phyloP scores from a whole-genome alignment of 495 filamentous ascomycete genomes.

The Physcia stellaris region DNA sequence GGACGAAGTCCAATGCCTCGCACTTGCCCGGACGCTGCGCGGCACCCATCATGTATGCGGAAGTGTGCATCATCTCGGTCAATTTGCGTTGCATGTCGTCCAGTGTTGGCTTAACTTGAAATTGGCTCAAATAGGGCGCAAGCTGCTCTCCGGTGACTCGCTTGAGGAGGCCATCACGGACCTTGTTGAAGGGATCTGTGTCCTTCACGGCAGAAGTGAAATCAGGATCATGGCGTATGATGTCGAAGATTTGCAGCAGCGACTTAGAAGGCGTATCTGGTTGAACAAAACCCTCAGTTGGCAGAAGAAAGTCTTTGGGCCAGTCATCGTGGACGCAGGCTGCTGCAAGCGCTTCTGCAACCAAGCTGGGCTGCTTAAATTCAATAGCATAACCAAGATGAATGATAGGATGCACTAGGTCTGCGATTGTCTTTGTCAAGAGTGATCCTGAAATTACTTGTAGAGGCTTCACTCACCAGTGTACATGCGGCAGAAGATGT shows the following conservation, averaged over 20 bases:
- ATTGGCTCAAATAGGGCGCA: neutral
- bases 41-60: slow-evolving; percentile 15
- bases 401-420: slow-evolving; percentile 24
- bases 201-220: slow-evolving; percentile 12
- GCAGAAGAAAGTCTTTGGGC: neutral
- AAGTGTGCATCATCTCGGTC: slow-evolving; percentile 21
- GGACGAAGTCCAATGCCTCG: slow-evolving; percentile 28
- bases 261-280: neutral
- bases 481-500: neutral
- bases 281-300: slow-evolving; percentile 2
- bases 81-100: neutral
- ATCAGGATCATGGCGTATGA: slow-evolving; percentile 10
- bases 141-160: slow-evolving; percentile 18
- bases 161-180: slow-evolving; percentile 18
- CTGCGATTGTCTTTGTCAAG: too few species aligned
- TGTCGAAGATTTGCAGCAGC: neutral
- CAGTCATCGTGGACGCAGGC: slow-evolving; percentile 19
- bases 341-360: slow-evolving; percentile 26
- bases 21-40: slow-evolving; percentile 19
- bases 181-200: slow-evolving; percentile 7
- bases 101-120: neutral
- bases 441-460: neutral
- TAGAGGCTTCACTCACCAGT: neutral
- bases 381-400: slow-evolving; percentile 28
- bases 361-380: slow-evolving; percentile 22